These are phyloP conservation scores for Neophaeococcomyces aloes DNA, from an alignment of 2,329 filamentous ascomycete genomes.

Conservation along the genomic window DNA sequence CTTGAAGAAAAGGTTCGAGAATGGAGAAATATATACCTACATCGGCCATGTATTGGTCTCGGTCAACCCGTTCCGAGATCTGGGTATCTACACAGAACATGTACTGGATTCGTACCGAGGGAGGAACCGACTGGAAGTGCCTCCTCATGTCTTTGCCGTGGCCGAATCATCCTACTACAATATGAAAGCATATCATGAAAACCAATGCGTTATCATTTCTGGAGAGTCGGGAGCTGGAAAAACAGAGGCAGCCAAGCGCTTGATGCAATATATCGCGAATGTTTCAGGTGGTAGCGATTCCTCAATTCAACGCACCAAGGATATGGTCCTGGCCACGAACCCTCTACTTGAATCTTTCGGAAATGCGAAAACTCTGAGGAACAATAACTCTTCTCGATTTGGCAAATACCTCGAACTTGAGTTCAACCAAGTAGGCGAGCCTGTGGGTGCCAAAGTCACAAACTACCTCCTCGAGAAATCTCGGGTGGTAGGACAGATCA, in stretches of 20 bases:
- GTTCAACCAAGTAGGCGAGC: conserved; percentile 85
- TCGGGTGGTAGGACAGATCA: conserved; percentile 87
- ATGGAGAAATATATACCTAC: conserved; percentile 97
- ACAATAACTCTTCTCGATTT: conserved; percentile 98
- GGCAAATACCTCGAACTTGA: conserved; percentile 97
- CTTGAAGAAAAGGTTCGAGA: conserved; percentile 94
- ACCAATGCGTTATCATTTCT: conserved; percentile 98
- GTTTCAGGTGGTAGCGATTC: conserved; percentile 77
- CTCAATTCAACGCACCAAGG: conserved; percentile 92
- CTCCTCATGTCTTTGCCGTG: conserved; percentile 94
- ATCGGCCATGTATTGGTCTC: conserved; percentile 99
- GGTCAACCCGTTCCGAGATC: conserved; percentile 93
- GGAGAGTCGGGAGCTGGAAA: conserved; percentile 97
- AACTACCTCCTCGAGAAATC: conserved; percentile 96
- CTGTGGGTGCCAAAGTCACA: conserved; percentile 91
- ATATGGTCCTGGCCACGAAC: conserved; percentile 98
- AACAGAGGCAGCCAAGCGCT: conserved; percentile 93
- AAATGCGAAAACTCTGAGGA: conserved; percentile 93
- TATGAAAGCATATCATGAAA: conserved; percentile 99
- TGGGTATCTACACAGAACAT: conserved; percentile 94
- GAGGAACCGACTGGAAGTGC: conserved; percentile 88
- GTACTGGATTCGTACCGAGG: conserved; percentile 90
- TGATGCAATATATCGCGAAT: conserved; percentile 99
- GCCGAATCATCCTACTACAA: conserved; percentile 97
- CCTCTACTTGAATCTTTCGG: conserved; percentile 94